Conservation (phyloP, 306 rosid species). For the Aeschynomene evenia region DNA sequence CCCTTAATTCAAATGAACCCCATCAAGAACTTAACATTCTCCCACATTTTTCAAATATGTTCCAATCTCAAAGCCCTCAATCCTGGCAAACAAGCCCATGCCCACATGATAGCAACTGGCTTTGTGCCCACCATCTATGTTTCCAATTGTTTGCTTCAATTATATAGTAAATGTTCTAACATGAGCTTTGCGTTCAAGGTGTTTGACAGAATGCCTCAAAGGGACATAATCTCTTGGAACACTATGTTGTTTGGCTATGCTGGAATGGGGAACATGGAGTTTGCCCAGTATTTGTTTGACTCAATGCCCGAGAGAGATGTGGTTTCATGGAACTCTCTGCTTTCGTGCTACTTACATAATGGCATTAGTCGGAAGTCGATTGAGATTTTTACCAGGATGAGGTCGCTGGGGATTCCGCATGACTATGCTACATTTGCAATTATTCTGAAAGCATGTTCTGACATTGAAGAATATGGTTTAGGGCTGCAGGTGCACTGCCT, state of each 20-base stretch:
- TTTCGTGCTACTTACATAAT: constrained; percentile 62
- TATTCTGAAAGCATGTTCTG: constrained; percentile 60
- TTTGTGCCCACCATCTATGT: constrained; percentile 74
- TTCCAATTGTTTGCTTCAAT: constrained; percentile 62
- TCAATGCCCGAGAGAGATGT: constrained; percentile 68
- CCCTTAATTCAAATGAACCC: constrained; percentile 44
- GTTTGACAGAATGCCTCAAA: constrained; percentile 63
- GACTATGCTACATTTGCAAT: constrained; percentile 67
- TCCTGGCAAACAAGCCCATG: constrained; percentile 76
- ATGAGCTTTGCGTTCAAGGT: constrained; percentile 49
- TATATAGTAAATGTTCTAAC: constrained; percentile 51
- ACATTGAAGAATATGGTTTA: constrained; percentile 48
- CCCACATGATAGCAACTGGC: constrained; percentile 61
- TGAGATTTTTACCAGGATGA: constrained; percentile 54
- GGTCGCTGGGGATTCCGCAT: constrained; percentile 30
- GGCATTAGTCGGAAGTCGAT: constrained; percentile 36
- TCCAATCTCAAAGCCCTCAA: constrained; percentile 46
- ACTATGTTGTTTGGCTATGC: constrained; percentile 72
- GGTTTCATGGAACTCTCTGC: constrained; percentile 79
- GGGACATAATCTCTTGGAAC: constrained; percentile 74
- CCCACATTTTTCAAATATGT: constrained; percentile 75
- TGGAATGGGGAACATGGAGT: constrained; percentile 48
- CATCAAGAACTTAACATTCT: constrained; percentile 55
- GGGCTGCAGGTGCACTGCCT: constrained; percentile 71
- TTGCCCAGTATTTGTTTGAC: constrained; percentile 54